Percentiles rank a stretch among this genome's conserved stretches.
These are phyloP conservation scores for Vaccinium myrtillus DNA, from an alignment of 148 eudicot species.

Conservation along the genomic window DNA sequence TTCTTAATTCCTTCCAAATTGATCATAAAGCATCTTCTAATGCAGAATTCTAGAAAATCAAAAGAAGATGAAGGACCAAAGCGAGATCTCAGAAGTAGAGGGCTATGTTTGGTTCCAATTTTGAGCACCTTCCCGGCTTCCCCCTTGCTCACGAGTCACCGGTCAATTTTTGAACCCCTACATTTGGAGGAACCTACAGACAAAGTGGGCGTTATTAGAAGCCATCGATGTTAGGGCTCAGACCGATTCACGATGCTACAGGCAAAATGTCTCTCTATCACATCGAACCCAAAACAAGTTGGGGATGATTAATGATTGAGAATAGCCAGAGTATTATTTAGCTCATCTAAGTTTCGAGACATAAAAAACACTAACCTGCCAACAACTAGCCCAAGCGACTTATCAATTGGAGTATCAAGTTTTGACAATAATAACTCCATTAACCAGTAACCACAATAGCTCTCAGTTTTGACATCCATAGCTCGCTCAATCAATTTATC, in stretches of 20 bases:
- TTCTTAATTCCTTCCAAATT: not conserved
- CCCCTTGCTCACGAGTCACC: slow-evolving; percentile 83
- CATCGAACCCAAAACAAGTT: too few species aligned
- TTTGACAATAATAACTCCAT: too few species aligned
- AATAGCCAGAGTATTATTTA: too few species aligned
- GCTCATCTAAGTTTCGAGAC: too few species aligned
- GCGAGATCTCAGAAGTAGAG: slow-evolving; percentile 81
- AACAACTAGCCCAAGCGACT: too few species aligned
- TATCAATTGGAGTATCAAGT: too few species aligned
- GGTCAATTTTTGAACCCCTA: slow-evolving; percentile 92
- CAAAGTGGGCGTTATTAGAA: slow-evolving; percentile 16
- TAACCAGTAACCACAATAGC: too few species aligned
- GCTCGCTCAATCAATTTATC: too few species aligned
- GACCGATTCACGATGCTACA: slow-evolving; percentile 12
- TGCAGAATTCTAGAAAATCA: slow-evolving; percentile 55
- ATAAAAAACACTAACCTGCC: too few species aligned
- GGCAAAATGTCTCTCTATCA: too few species aligned
- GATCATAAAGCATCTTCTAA: not conserved
- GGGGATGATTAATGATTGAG: too few species aligned
- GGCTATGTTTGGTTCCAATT: slow-evolving; percentile 82
- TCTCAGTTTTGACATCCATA: too few species aligned
- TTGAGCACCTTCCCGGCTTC: slow-evolving; percentile 90
- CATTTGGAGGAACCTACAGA: slow-evolving; percentile 82
- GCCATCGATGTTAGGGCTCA: slow-evolving; percentile 7
- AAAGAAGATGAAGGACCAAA: slow-evolving; percentile 60